Evolutionary conservation across 1,284 basidiomycete species (phyloP).

Genomic region (Neolentinus lepideus): DNA sequence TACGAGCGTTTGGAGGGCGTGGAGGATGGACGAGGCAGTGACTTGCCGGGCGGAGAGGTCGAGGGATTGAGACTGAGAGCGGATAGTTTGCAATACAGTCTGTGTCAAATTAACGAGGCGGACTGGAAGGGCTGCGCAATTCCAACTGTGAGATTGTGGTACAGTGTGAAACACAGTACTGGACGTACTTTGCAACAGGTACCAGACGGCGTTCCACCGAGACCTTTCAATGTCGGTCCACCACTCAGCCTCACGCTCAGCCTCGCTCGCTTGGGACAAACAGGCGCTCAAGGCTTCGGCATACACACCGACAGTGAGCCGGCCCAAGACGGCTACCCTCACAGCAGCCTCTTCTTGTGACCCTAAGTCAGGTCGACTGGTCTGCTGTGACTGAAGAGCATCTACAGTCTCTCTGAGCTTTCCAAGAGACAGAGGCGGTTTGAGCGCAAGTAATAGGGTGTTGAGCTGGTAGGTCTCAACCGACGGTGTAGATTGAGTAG

Average conservation of each 20-base stretch:
- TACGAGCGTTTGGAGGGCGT: conserved; percentile 34
- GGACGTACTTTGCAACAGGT: conserved; percentile 62
- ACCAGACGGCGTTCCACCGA: conserved; percentile 37
- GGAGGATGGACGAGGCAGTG: conserved; percentile 41
- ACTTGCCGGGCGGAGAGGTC: conserved; percentile 45
- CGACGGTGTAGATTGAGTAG: background rate
- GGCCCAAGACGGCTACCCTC: conserved; percentile 28
- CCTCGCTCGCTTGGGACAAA: conserved; percentile 51
- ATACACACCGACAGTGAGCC: conserved; percentile 51
- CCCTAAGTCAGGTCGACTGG: conserved; percentile 7
- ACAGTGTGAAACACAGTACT: background rate
- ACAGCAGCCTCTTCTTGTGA: conserved; percentile 20
- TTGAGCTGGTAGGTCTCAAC: conserved; percentile 18
- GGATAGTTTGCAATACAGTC: conserved; percentile 38
- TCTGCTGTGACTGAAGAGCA: conserved; percentile 17
- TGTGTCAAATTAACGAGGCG: conserved; percentile 37
- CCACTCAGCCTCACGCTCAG: conserved; percentile 69
- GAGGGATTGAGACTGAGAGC: conserved; percentile 35
- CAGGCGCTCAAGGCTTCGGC: conserved; percentile 48
- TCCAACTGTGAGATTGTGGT: conserved; percentile 2
- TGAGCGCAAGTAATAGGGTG: conserved; percentile 20
- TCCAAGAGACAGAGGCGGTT: conserved; percentile 13
- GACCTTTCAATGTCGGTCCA: conserved; percentile 65
- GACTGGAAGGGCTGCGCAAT: conserved; percentile 43
- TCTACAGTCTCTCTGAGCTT: conserved; percentile 15